Evolutionary conservation across 2,329 filamentous ascomycete genomes (phyloP).

Genomic region (Sporothrix pseudoabietina): DNA sequence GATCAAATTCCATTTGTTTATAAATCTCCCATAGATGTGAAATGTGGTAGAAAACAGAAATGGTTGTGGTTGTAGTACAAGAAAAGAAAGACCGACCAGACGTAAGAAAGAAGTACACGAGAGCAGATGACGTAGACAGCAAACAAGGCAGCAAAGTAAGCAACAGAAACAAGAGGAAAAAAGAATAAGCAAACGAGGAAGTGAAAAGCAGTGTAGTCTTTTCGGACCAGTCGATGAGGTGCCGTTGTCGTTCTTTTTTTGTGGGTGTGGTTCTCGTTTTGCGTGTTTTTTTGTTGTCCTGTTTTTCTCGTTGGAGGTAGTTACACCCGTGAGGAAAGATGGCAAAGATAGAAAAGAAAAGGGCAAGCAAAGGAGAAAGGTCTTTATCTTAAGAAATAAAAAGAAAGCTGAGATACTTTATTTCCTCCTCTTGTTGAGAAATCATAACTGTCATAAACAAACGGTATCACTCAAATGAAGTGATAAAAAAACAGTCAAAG

Average conservation of each 20-base stretch:
- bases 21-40: background rate
- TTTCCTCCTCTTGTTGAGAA: constrained; percentile 23
- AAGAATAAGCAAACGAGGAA: background rate
- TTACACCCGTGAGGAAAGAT: background rate
- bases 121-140: background rate
- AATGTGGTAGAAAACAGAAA: constrained; percentile 9
- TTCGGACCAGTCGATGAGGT: background rate
- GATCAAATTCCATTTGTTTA: constrained; percentile 6
- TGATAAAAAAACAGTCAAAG: background rate
- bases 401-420: background rate
- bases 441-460: constrained; percentile 24
- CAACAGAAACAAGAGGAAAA: background rate
- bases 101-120: background rate
- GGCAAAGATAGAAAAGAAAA: background rate
- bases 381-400: background rate
- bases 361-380: background rate
- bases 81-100: background rate
- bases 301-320: background rate
- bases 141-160: constrained; percentile 1
- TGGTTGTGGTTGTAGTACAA: constrained; percentile 19
- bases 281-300: background rate
- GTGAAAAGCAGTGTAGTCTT: background rate
- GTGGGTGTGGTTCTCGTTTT: background rate
- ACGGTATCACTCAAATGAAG: background rate
- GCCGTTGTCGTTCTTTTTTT: constrained; percentile 5